A percentile compares a stretch with the other conserved stretches of the same genome.
Conservation (phyloP, 2,329 filamentous ascomycete genomes). For the Fusarium neocosmosporiellum region DNA sequence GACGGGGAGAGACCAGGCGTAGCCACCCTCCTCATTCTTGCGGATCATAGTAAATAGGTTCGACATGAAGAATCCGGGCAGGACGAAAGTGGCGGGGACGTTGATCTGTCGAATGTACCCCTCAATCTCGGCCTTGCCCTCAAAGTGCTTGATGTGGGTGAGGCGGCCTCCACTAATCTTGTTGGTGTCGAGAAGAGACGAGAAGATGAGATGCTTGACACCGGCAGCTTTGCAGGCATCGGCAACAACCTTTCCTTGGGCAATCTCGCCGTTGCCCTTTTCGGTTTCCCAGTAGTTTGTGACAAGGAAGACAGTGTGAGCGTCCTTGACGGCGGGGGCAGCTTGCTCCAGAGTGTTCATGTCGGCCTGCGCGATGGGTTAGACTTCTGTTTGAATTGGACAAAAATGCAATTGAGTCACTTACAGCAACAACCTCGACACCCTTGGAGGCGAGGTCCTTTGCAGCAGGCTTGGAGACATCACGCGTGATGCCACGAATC, state of each 20-base stretch:
- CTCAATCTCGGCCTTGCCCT: slow-evolving; percentile 67
- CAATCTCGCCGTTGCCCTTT: slow-evolving; percentile 50
- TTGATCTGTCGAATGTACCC: slow-evolving; percentile 63
- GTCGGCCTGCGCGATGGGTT: slow-evolving; percentile 50
- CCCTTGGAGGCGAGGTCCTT: slow-evolving; percentile 53
- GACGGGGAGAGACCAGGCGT: slow-evolving; percentile 43
- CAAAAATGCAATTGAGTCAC: neutral
- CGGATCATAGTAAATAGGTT: slow-evolving; percentile 52
- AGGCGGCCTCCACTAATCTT: slow-evolving; percentile 52
- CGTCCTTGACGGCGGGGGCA: slow-evolving; percentile 52
- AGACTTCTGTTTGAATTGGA: neutral
- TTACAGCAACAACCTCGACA: slow-evolving; percentile 55
- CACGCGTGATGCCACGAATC: slow-evolving; percentile 61
- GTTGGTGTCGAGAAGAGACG: slow-evolving; percentile 55
- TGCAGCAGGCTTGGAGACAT: slow-evolving; percentile 53
- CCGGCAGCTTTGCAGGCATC: slow-evolving; percentile 58
- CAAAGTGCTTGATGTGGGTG: slow-evolving; percentile 60
- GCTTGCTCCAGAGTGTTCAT: slow-evolving; percentile 51
- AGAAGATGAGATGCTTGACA: slow-evolving; percentile 60
- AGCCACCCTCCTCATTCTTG: slow-evolving; percentile 46
- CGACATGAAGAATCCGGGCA: slow-evolving; percentile 66
- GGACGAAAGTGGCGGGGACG: slow-evolving; percentile 63
- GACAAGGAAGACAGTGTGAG: slow-evolving; percentile 57
- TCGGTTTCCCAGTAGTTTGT: slow-evolving; percentile 54
- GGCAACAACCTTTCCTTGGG: slow-evolving; percentile 58